Base-by-base conservation (phyloP, 2,329 filamentous ascomycete genomes). In the Escovopsis sp. region DNA sequence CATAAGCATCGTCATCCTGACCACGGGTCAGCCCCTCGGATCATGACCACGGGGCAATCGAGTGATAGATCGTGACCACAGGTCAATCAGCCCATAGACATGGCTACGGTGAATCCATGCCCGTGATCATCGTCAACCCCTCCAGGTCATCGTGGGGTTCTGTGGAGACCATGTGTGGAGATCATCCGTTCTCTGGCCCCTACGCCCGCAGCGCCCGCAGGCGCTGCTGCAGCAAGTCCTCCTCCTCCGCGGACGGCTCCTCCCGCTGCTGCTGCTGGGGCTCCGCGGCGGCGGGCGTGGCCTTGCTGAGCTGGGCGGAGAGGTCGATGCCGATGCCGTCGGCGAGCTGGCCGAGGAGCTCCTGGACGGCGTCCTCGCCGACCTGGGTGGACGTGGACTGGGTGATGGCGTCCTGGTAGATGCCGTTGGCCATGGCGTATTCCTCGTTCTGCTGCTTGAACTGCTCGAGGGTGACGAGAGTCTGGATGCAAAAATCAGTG, bases 271-370 rank as follows among this genome's bases (percentile, higher is more conserved):
- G 21, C 21, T 25, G 21, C 21, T 25, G 21, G 13, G 78, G 70
- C 32, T 78, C 75, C 18, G 66, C 65, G 48, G 65, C 69, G 43
- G 66, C 65, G 16, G 70, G 65, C 28, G 65, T 67, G 3, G 68
- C 67, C 38, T 63, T 55, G 48, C 62, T 68, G 43, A 93, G 75
- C 58, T 90, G 82, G 52, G 79, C 71, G 45, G 75, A 75, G 41
- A 93, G 65, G 57, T 90, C 81, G 35, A 94, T 72, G 36, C 86
- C 86, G 9, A 82, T 84, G 56, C 92, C 85, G 55, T 93, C 86
- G 42, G 85, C 85, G 30, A 90, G 73, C 60, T 92, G 81, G 43
- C 74, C 79, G 59, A 93, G 79, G 42, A 93, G 61, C 45, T 84
- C 76, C 55, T 93, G 85, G 2, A 93, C 84, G 45, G 87, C 84